Conservation (phyloP, 805 yeast species). For the Candida xyloterini region DNA sequence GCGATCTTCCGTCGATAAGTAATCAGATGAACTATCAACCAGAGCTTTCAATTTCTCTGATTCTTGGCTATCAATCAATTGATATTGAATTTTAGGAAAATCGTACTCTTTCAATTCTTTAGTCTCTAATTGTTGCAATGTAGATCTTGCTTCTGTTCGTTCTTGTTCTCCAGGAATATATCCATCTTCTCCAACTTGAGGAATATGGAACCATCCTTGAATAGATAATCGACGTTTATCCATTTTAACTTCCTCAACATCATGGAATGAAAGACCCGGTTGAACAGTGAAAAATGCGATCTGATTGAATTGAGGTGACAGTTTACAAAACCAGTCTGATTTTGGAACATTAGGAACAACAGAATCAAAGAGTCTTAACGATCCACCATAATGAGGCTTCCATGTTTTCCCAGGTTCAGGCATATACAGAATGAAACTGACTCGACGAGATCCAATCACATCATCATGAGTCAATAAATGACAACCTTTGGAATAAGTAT, state of each 20-base stretch:
- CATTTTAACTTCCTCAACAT: constrained; percentile 93
- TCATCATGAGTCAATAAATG: constrained; percentile 96
- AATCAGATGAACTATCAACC: constrained; percentile 21
- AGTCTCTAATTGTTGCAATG: constrained; percentile 76
- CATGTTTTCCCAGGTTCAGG: constrained; percentile 89
- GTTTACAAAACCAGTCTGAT: constrained; percentile 63
- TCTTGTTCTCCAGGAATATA: constrained; percentile 80
- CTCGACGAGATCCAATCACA: constrained; percentile 92
- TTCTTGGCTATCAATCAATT: constrained; percentile 24
- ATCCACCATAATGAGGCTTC: constrained; percentile 94
- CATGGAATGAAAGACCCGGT: constrained; percentile 96
- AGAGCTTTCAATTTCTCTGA: constrained; percentile 32
- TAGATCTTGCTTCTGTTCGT: constrained; percentile 66
- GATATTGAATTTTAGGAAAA: constrained; percentile 60
- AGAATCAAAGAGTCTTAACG: constrained; percentile 80
- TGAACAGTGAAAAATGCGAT: constrained; percentile 94
- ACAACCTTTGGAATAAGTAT: constrained; percentile 88
- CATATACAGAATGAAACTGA: constrained; percentile 86
- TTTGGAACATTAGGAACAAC: constrained; percentile 86
- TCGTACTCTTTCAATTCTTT: constrained; percentile 76
- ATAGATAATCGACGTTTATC: constrained; percentile 89
- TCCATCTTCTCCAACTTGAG: constrained; percentile 90
- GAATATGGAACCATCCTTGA: constrained; percentile 99
- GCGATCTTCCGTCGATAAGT: constrained; percentile 36
- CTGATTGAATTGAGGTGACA: constrained; percentile 93